phyloP scores from a whole-genome alignment of 2,329 filamentous ascomycete genomes.

The Aurifilum marmelostoma region DNA sequence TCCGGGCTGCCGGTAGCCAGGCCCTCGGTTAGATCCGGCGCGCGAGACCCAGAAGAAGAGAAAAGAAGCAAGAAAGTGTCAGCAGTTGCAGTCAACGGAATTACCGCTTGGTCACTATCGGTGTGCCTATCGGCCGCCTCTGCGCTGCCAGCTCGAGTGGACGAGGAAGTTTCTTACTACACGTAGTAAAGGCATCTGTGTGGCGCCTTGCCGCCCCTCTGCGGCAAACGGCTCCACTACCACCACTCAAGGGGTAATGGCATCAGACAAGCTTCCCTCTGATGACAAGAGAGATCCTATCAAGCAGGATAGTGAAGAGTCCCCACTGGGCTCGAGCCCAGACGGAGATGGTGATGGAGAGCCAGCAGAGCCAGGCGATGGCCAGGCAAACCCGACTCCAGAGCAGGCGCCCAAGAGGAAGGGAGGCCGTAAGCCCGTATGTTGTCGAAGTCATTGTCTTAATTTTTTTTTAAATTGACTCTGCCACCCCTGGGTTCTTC shows the following conservation, averaged over 20 bases:
- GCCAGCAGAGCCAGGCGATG: slow-evolving; percentile 44
- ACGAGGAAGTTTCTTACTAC: slow-evolving; percentile 23
- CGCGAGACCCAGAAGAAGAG: not conserved
- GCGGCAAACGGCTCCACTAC: slow-evolving; percentile 44
- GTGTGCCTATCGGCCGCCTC: slow-evolving; percentile 14
- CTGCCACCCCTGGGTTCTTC: not conserved
- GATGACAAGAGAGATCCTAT: slow-evolving; percentile 58
- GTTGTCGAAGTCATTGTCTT: slow-evolving; percentile 35
- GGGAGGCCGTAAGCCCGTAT: slow-evolving; percentile 94
- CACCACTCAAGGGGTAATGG: slow-evolving; percentile 53
- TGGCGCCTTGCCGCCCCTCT: slow-evolving; percentile 46
- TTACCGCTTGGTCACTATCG: slow-evolving; percentile 15
- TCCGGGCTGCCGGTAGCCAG: slow-evolving; percentile 21
- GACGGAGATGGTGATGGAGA: slow-evolving; percentile 41
- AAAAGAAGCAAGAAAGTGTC: slow-evolving; percentile 5
- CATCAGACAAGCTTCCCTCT: slow-evolving; percentile 66
- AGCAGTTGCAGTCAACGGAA: slow-evolving; percentile 19
- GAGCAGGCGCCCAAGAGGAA: slow-evolving; percentile 87
- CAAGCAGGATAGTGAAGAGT: slow-evolving; percentile 65
- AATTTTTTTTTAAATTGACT: slow-evolving; percentile 13
- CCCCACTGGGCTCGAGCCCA: slow-evolving; percentile 58
- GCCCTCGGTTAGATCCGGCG: slow-evolving; percentile 24
- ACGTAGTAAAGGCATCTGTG: slow-evolving; percentile 26
- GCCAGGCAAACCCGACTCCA: slow-evolving; percentile 45
- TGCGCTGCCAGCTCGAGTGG: slow-evolving; percentile 15